Conservation (phyloP, 1,284 basidiomycete genomes). For the Hypsizygus ulmarius region DNA sequence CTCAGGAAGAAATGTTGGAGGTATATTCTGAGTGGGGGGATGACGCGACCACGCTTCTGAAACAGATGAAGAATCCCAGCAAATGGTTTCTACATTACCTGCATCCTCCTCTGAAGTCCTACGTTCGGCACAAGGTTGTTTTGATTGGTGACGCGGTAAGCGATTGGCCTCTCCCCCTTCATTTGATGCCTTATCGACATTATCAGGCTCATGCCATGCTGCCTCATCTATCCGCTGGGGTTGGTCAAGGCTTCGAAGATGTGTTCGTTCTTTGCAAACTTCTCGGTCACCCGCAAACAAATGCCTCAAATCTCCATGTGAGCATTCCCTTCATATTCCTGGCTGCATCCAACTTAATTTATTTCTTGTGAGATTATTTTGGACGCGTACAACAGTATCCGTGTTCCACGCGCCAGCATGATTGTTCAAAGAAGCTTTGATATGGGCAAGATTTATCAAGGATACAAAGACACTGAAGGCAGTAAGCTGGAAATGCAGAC, state of each 20-base stretch:
- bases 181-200: not conserved
- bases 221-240: slow-evolving; percentile 61
- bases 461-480: slow-evolving; percentile 29
- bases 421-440: slow-evolving; percentile 39
- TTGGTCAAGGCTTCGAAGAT: slow-evolving; percentile 64
- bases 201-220: slow-evolving; percentile 57
- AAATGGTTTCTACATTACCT: slow-evolving; percentile 62
- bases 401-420: slow-evolving; percentile 45
- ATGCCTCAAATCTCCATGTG: slow-evolving; percentile 45
- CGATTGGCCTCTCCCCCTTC: not conserved
- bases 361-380: slow-evolving; percentile 36
- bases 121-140: slow-evolving; percentile 45
- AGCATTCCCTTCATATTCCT: slow-evolving; percentile 13
- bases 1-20: slow-evolving; percentile 43
- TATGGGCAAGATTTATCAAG: slow-evolving; percentile 42
- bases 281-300: slow-evolving; percentile 45
- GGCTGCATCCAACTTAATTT: not conserved
- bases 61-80: slow-evolving; percentile 46
- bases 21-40: slow-evolving; percentile 49
- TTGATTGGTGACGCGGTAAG: slow-evolving; percentile 60
- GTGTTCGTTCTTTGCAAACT: slow-evolving; percentile 49
- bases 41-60: slow-evolving; percentile 43
- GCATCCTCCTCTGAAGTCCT: slow-evolving; percentile 47
- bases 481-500: slow-evolving; percentile 26
- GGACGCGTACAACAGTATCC: slow-evolving; percentile 40